A percentile compares a stretch with the other conserved stretches of the same genome.
These are phyloP conservation scores for Globisporangium parvum DNA, from an alignment of 352 stramenopile genomes.

Conservation along the genomic window DNA sequence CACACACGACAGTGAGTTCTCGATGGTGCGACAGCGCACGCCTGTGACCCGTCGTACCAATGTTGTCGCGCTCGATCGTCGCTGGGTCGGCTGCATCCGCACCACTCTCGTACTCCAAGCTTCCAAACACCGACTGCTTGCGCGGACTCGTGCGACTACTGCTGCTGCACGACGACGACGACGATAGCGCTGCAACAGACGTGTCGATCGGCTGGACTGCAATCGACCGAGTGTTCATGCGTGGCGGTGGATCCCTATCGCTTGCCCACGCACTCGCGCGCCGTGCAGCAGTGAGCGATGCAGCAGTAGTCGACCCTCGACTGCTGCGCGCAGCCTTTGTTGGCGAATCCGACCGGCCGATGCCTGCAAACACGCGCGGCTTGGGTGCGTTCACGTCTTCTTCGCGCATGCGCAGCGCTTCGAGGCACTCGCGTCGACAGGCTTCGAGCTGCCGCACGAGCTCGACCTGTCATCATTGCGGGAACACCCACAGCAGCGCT, in stretches of 20 bases:
- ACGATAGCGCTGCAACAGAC: background rate
- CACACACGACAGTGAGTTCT: background rate
- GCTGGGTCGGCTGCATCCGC: constrained; percentile 2
- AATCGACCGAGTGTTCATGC: background rate
- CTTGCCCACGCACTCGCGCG: too few relatives aligned
- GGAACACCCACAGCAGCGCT: background rate
- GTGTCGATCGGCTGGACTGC: constrained; percentile 13
- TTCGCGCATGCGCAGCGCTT: constrained; percentile 60
- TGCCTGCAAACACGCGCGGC: constrained; percentile 36
- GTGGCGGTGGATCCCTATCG: too few relatives aligned
- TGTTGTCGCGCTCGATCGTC: constrained; percentile 17
- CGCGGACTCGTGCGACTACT: constrained; percentile 5
- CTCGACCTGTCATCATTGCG: constrained; percentile 15
- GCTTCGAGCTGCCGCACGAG: constrained; percentile 32
- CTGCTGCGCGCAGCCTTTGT: background rate
- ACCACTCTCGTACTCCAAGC: constrained; percentile 14
- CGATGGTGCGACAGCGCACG: background rate
- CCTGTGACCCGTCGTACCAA: constrained; percentile 11
- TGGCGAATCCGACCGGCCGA: constrained; percentile 6
- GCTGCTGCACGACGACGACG: constrained; percentile 15
- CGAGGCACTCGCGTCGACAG: constrained; percentile 31
- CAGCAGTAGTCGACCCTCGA: background rate
- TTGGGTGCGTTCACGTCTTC: constrained; percentile 57
- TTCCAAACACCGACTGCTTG: constrained; percentile 1
- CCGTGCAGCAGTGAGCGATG: background rate